Conservation (phyloP, 257 asterid species). For the Penstemon barbatus region DNA sequence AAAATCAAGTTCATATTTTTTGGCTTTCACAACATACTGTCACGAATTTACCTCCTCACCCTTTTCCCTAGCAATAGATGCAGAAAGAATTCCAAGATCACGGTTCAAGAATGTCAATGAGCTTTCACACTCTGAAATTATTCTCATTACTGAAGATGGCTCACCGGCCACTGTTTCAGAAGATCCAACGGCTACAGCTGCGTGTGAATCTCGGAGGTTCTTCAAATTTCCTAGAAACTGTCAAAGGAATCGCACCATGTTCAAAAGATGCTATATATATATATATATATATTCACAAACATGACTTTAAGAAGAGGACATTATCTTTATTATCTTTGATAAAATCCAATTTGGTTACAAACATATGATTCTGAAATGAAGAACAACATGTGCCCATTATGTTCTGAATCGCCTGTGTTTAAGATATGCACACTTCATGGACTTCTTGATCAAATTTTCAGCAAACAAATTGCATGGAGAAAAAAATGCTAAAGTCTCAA, state of each 20-base stretch:
- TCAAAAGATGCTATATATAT: too few species aligned
- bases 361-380: background rate
- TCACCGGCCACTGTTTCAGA: slow-evolving; percentile 83
- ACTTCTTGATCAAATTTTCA: background rate
- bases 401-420: background rate
- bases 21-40: background rate
- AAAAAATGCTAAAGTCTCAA: background rate
- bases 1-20: too few species aligned
- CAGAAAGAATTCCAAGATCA: slow-evolving; percentile 89
- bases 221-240: slow-evolving; percentile 92
- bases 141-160: slow-evolving; percentile 85
- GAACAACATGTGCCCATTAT: background rate
- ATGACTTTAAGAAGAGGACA: slow-evolving; percentile 14
- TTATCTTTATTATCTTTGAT: background rate
- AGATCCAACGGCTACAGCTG: slow-evolving; percentile 85
- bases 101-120: slow-evolving; percentile 82
- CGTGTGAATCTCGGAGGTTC: slow-evolving; percentile 92
- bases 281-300: background rate
- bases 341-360: background rate
- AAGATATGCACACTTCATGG: background rate
- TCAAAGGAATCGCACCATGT: background rate
- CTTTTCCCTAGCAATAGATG: slow-evolving; percentile 86
- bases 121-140: slow-evolving; percentile 88
- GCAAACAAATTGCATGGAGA: background rate
- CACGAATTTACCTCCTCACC: slow-evolving; percentile 55